Evolutionary conservation across 2,329 filamentous ascomycete genomes (phyloP), one percentile per base, ranked within the genome.

Genomic region (Arthroderma sp.): DNA sequence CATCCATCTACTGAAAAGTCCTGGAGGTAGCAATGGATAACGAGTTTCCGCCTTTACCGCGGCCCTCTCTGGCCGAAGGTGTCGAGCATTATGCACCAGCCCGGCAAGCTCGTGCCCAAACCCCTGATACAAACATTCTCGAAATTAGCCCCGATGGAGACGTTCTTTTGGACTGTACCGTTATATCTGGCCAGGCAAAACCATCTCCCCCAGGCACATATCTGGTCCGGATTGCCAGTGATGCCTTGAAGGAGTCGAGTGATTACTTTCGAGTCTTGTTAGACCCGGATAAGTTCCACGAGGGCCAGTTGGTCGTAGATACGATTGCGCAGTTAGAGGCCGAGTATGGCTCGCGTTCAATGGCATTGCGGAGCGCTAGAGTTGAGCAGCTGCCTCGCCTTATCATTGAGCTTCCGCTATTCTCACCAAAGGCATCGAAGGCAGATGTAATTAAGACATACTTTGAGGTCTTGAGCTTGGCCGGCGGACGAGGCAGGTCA

Each of bases 201-300:
- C 42, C 36, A 15, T 40, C 27, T 7, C 15, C 15, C 15, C 15
- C 15, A 22, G 15, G 15, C 15, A 49, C 29, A 10, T 47, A 55
- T 47, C 50, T 51, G 27, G 66, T 65, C 56, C 57, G 56, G 43
- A 59, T 66, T 7, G 57, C 55, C 34, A 65, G 57, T 40, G 47
- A 54, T 4, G 49, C 50, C 33, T 51, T 68, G 9, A 57, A 51
- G 22, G 39, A 48, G 15, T 58, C 58, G 5, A 67, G 63, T 40
- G 56, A 57, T 4, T 69, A 68, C 37, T 68, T 68, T 42, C 48
- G 55, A 15, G 61, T 57, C 15, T 51, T 68, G 8, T 51, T 69
- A 10, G 64, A 68, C 32, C 60, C 63, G 2, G 51, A 57, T 9
- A 68, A 68, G 44, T 68, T 69, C 44, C 55, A 55, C 1, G 66